Base-by-base conservation (phyloP, 2,329 filamentous ascomycete species). In the Diplocarpon mali region DNA sequence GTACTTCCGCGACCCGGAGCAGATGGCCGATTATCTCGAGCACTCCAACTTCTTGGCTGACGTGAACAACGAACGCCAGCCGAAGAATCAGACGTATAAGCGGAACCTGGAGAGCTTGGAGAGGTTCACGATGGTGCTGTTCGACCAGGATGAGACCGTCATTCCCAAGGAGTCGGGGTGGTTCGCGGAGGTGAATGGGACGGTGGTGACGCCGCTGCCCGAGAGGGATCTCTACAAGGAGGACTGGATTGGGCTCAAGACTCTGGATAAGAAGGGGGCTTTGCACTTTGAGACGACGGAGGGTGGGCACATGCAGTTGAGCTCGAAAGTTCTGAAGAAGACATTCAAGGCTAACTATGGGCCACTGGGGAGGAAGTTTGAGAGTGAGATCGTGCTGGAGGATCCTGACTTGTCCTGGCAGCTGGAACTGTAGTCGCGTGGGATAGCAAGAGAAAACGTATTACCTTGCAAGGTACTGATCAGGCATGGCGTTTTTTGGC, bases 31-130 rank as follows among this genome's bases (percentile, higher is more conserved):
- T 27, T 98, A 96, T 61, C 74, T 96, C 15, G 76, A 80, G 53
- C 63, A 78, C 60, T 92, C 85, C 57, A 90, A 89, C 62, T 95
- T 93, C 64, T 70, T 98, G 8, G 92, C 90, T 9, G 90, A 96
- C 61, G 82, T 96, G 66, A 98, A 98, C 66, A 96, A 96, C 63
- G 92, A 98, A 73, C 75, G 89, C 10, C 52, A 53, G 39, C 49
- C 68, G 44, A 94, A 93, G 75, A 95, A 88, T 58, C 58, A 65
- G 30, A 72, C 67, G 11, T 98, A 96, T 64, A 79, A 74, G 60
- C 64, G 73, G 55, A 84, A 90, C 60, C 54, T 98, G 38, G 73
- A 72, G 7, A 65, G 59, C 29, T 62, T 98, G 60, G 76, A 84
- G 57, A 83, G 82, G 56, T 83, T 96, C 52, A 86, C 85, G 51